Base-by-base conservation (phyloP, 2,329 filamentous ascomycete species). In the Sodiomyces alkalinus region DNA sequence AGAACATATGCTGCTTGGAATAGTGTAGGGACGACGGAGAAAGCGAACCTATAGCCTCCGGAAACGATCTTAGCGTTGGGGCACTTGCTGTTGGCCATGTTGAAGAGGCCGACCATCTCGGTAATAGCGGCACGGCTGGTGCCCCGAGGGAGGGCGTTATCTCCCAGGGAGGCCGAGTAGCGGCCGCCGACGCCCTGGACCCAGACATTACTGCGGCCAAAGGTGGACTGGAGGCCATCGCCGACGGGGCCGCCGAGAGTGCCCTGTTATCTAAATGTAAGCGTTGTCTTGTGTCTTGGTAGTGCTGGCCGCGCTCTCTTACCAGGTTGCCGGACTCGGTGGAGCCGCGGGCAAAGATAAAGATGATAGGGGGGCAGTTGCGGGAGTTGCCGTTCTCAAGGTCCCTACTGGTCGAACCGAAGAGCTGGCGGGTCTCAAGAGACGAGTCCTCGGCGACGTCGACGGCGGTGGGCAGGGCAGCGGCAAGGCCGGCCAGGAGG, bases 131-230 rank as follows among this genome's bases (percentile, higher is more conserved):
- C 37, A 5, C 36, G 30, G 8, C 44, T 44, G 4, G 48, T 47
- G 2, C 54, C 53, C 4, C 39, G 37, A n/a, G 38, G 36, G 6
- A 43, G 39, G 16, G 44, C 35, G 32, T 56, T 57, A 17, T 45
- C 42, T 1, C 36, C 28, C 0, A 58, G 21, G 1, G 33, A 33
- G 0, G 54, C 56, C 1, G 31, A 41, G 40, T 62, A 62, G 3
- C 41, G 33, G 20, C 43, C 44, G 4, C 51, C 50, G 13, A 62
- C 53, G 9, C 59, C 59, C 37, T 62, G 58, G 15, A 59, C 48
- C 51, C 51, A 54, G 31, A 56, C 34, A 12, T 41, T 36, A 12
- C 12, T 17, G 5, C 26, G 27, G 26, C 44, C 42, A 18, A 43
- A 47, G 13, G 30, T 28, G 10, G 23, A 22, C 21, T 47, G 41